A percentile compares a stretch with the other conserved stretches of the same genome.
Conservation (phyloP, 352 stramenopile species). For the Pythium folliculosum region DNA sequence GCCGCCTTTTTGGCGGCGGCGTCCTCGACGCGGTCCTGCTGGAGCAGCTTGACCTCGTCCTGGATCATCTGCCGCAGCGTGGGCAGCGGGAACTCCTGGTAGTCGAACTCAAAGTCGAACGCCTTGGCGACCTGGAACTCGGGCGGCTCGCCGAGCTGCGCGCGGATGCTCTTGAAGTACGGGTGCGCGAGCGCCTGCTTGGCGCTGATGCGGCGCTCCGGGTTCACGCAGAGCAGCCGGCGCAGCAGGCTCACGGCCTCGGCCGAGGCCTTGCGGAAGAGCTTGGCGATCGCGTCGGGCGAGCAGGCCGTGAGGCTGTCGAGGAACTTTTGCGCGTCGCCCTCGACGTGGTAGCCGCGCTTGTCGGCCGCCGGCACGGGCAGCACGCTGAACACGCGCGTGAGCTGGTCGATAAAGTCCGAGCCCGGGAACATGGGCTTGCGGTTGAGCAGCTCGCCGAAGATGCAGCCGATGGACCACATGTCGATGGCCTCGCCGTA, state of each 20-base stretch:
- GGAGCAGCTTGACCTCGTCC: conserved; percentile 68
- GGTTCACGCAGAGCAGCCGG: conserved; percentile 88
- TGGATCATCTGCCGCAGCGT: conserved; percentile 76
- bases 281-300: conserved; percentile 63
- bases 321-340: conserved; percentile 76
- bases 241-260: conserved; percentile 72
- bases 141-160: conserved; percentile 68
- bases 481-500: conserved; percentile 86
- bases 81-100: conserved; percentile 58
- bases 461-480: conserved; percentile 92
- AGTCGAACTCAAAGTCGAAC: conserved; percentile 88
- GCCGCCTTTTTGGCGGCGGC: conserved; percentile 17
- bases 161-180: conserved; percentile 85
- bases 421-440: conserved; percentile 73
- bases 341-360: conserved; percentile 72
- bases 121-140: conserved; percentile 63
- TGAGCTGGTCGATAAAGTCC: conserved; percentile 84
- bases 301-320: conserved; percentile 74
- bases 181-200: conserved; percentile 90
- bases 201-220: conserved; percentile 85
- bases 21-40: conserved; percentile 40
- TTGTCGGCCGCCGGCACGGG: conserved; percentile 73
- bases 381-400: conserved; percentile 70
- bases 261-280: conserved; percentile 65
- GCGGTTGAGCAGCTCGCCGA: conserved; percentile 90